A percentile compares a stretch with the other conserved stretches of the same genome.
phyloP scores from a whole-genome alignment of 306 rosid species.

The Pyrus pyrifolia region DNA sequence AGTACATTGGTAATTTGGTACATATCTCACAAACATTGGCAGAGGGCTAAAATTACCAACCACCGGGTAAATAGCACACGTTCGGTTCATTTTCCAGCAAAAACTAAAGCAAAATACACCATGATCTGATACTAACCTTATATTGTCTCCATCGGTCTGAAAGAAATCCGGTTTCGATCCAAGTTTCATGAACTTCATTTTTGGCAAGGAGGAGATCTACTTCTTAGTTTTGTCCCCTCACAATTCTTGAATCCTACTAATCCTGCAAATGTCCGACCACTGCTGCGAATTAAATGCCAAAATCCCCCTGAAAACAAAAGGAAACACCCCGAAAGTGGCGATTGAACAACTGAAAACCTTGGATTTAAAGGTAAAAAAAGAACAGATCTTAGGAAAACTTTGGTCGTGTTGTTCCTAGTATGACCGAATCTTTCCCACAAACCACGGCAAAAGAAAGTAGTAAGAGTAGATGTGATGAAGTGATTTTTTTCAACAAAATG shows the following conservation, averaged over 20 bases:
- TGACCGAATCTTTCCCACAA: conserved; percentile 58
- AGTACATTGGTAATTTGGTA: neutral
- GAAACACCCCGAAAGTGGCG: neutral
- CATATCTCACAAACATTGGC: neutral
- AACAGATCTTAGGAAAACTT: conserved; percentile 20
- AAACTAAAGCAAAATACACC: neutral
- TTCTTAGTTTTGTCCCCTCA: neutral
- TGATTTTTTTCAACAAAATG: conserved; percentile 7
- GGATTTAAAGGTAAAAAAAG: conserved; percentile 12
- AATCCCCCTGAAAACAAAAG: conserved; percentile 4
- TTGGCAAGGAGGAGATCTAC: conserved; percentile 21
- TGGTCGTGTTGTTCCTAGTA: conserved; percentile 30
- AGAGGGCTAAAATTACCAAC: neutral
- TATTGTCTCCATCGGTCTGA: conserved; percentile 66
- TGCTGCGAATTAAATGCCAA: neutral
- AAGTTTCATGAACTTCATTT: conserved; percentile 94
- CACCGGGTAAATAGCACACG: neutral
- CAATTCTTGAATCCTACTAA: neutral
- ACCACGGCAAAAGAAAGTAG: conserved; percentile 35
- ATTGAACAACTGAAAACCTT: conserved; percentile 15
- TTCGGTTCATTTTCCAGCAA: neutral
- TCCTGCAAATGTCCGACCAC: neutral
- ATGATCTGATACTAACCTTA: conserved; percentile 45
- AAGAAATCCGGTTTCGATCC: conserved; percentile 87
- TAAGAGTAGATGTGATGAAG: neutral